Percentiles rank a stretch among this genome's conserved stretches.
Evolutionary conservation across 106 monocot species (phyloP).

Genomic region (Dioscorea alata): DNA sequence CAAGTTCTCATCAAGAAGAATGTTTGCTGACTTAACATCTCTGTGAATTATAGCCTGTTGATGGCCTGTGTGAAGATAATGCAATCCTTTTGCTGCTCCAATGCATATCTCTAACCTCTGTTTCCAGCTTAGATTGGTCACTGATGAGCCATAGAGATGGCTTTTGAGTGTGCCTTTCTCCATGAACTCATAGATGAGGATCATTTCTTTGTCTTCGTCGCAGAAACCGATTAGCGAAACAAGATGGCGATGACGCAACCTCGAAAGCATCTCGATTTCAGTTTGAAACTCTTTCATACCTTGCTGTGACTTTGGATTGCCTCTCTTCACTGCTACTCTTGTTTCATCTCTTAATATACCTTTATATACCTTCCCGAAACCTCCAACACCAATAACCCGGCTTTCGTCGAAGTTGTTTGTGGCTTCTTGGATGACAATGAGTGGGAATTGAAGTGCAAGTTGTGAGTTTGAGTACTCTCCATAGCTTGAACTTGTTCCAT

Average conservation of each 20-base stretch:
- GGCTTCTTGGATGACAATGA: conserved; percentile 50
- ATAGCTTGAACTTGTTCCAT: conserved; percentile 26
- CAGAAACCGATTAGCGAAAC: conserved; percentile 74
- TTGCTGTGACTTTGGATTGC: conserved; percentile 59
- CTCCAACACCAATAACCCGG: conserved; percentile 68
- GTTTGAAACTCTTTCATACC: conserved; percentile 68
- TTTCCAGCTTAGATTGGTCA: conserved; percentile 49
- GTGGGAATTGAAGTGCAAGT: conserved; percentile 44
- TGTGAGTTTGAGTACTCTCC: conserved; percentile 24
- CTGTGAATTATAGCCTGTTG: conserved; percentile 70
- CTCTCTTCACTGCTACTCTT: conserved; percentile 55
- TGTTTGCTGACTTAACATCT: conserved; percentile 73
- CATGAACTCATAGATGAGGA: conserved; percentile 78
- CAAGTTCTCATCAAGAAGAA: conserved; percentile 58
- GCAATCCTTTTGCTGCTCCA: conserved; percentile 62
- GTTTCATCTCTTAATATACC: conserved; percentile 57
- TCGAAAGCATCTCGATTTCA: conserved; percentile 65
- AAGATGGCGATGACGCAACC: conserved; percentile 62
- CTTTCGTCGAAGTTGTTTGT: conserved; percentile 63
- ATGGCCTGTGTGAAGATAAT: conserved; percentile 66
- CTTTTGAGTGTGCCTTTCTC: conserved; percentile 59
- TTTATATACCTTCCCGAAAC: conserved; percentile 78
- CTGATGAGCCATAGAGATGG: conserved; percentile 52
- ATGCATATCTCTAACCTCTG: conserved; percentile 66
- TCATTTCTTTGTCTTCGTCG: conserved; percentile 68